Base-by-base conservation (phyloP, 1,284 basidiomycete species). In the Sporisorium scitamineum region DNA sequence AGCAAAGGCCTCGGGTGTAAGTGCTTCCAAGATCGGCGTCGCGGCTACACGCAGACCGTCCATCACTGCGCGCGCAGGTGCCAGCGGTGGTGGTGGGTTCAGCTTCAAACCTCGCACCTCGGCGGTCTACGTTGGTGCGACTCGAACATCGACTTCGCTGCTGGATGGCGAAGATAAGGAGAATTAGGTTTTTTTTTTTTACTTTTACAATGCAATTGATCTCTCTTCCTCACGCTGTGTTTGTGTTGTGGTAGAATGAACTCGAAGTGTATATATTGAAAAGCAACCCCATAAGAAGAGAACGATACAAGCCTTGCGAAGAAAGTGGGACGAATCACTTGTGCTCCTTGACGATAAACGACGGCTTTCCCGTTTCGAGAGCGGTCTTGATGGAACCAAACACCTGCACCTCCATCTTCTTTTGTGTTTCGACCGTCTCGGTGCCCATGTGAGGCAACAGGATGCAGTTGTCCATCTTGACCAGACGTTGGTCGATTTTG, bases 331-430 rank as follows among this genome's bases (percentile, higher is more conserved):
- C n/a, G n/a, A n/a, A 18, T 50, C 55, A 76, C 65, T 72, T 76
- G 69, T 76, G 74, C 67, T 76, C 74, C 62, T 76, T 76, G 54
- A 76, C 74, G 29, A 76, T 69, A 56, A 52, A 71, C 26, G 47
- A 54, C 9, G 74, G 74, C 65, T 71, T 76, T 53, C 74, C 74
- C 10, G 65, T 72, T 53, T 76, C 32, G 10, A 76, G 50, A 3
- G 74, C 74, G 24, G 67, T 69, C 65, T 72, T 76, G 65, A 76
- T 72, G 59, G 45, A 53, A 0, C 69, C 69, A 32, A 76, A 69
- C 39, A 72, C 74, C 62, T 76, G 74, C 5, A 72, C 69, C 61
- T 76, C 74, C 74, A 76, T 76, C 65, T 76, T 71, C 55, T 76
- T 76, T 50, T 76, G 74, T 22, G 74, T 76, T 52, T 76, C 74